Evolutionary conservation across 73 alveolate species (phyloP), one percentile per base, ranked within the genome.

Genomic region (Durusdinium trenchii): DNA sequence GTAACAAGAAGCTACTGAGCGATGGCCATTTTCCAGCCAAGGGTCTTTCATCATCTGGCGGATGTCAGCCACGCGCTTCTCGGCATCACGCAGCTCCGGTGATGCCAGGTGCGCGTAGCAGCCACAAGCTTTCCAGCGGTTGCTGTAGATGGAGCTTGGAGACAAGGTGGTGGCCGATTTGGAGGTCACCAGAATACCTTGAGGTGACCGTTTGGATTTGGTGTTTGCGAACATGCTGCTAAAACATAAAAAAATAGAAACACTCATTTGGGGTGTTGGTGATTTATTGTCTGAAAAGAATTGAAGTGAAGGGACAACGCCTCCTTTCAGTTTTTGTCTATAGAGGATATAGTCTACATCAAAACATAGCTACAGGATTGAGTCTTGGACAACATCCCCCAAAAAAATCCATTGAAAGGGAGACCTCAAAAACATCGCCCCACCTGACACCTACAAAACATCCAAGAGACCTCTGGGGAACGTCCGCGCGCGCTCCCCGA

Each of bases 51-150:
- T 14, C 97, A 90, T 90, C 60, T 69, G 60, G 18, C 97, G 97
- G 18, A 90, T 46, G 28, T 90, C 87, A 12, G 83, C 81, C 30
- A 69, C 75, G 12, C 97, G 97, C 57, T 40, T 38, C 28, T 90
- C 60, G 28, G 64, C 51, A 1, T 47, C 51, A 28, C 35, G 54
- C 46, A 76, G 46, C 14, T 75, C 50, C 60, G 86, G 60, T 35
- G 62, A 46, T n/a, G 97, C 97, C 52, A 90, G 86, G 87, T 90
- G 97, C 9, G 97, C 97, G 69, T 90, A 90, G 52, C 52, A 61
- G 30, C 97, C 97, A 32, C 79, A 90, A 32, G 86, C 97, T 43
- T 79, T 79, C 90, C 90, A 79, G 45, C 90, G 62, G 30, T 79
- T 79, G 90, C 69, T 47, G 48, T 79, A 79, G 45, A 61, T 79